Evolutionary conservation across 2,329 filamentous ascomycete genomes (phyloP).

Genomic region (Orbilia ellipsospora): DNA sequence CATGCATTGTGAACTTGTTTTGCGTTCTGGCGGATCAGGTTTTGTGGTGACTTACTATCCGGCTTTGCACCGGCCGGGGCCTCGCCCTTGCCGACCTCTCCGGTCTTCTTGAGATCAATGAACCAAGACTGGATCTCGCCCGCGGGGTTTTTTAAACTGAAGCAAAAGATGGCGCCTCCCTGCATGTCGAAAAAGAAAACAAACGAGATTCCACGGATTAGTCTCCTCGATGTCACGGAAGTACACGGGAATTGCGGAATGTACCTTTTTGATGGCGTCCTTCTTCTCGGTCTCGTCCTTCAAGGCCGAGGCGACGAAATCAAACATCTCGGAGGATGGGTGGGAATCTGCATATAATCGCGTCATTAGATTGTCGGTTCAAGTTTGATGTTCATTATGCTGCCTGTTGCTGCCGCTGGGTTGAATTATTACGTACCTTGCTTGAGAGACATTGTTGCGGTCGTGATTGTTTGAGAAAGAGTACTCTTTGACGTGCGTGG

Average conservation of each 20-base stretch:
- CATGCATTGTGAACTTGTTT: too few species aligned
- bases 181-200: not conserved
- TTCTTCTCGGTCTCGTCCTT: conserved; percentile 77
- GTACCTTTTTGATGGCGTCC: conserved; percentile 79
- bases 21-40: not conserved
- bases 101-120: conserved; percentile 93
- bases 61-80: conserved; percentile 78
- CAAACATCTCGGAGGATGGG: conserved; percentile 90
- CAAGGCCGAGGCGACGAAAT: conserved; percentile 81
- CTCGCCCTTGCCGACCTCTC: conserved; percentile 80
- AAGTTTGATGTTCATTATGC: too few species aligned
- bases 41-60: conserved; percentile 71
- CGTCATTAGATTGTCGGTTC: not conserved
- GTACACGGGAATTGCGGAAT: not conserved
- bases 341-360: conserved; percentile 62
- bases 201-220: conserved; percentile 5
- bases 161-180: conserved; percentile 86
- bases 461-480: not conserved
- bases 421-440: conserved; percentile 22
- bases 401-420: too few species aligned
- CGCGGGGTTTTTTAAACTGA: conserved; percentile 87
- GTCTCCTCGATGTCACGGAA: conserved; percentile 5
- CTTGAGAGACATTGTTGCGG: conserved; percentile 43
- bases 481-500: too few species aligned
- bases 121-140: conserved; percentile 89